Evolutionary conservation across 2,329 filamentous ascomycete species (phyloP), one percentile per base, ranked within the genome.

Genomic region (Fusarium begoniae): DNA sequence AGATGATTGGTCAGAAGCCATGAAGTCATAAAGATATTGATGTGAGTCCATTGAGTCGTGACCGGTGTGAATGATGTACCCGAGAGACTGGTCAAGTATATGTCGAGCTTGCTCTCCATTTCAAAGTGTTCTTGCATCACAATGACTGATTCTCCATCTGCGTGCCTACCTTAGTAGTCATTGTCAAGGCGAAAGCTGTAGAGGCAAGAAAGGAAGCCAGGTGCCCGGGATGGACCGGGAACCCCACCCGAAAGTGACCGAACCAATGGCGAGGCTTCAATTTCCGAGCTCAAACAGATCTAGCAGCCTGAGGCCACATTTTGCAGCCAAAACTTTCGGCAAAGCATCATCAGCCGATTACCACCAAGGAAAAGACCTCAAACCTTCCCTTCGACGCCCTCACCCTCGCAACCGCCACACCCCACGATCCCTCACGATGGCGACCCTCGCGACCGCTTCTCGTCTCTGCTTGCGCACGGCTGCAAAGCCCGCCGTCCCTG

Each of bases 391-490:
- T 76, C 71, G 76, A 77, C 74, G 69, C 43, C 69, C 57, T 72
- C 69, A 72, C 64, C 66, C 43, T 73, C 70, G 70, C 70, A 77
- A 77, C 51, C 77, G 75, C 78, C 78, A 77, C 79, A 73, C 66
- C 73, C 65, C 68, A 70, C 78, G 75, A 70, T 70, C 63, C 72
- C 72, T 76, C 71, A 81, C 80, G 76, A 93, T 93, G 91, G 90
- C 91, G 84, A 87, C 90, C 83, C 89, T 94, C 84, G 85, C 90
- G 81, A 88, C 89, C 82, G 89, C 90, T 82, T 90, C 92, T 83
- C 90, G 90, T 84, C 87, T 90, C 81, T 88, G 93, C 82, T 87
- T 93, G 87, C 92, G 92, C 84, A 83, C 84, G 72, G 81, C 85
- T 74, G 84, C 85, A 78, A 84, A 82, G 78, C 80, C 80, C 65